Base-by-base conservation (phyloP, 768 basidiomycete genomes). In the Naganishia vishniacii region DNA sequence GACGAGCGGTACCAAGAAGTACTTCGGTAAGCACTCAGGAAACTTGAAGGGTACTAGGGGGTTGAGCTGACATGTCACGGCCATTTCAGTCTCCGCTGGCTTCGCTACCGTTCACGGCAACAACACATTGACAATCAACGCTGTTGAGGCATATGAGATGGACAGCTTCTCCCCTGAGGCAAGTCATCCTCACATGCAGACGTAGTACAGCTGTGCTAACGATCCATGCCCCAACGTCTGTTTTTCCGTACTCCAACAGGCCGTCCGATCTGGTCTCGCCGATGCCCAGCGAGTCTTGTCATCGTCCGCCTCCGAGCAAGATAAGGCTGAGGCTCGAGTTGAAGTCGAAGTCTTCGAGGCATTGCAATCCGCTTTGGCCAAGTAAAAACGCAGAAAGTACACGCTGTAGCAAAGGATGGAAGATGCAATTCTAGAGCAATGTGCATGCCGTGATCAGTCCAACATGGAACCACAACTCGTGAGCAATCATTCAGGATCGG, bases 101-200 rank as follows among this genome's bases (percentile, higher is more conserved):
- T 97, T 99, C 77, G 93, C 95, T 59, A 97, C 89, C 65, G 89
- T 99, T 42, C 95, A 99, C 79, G 91, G 91, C 37, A 91, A 93
- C 80, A 99, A 97, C 83, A 86, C 84, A 69, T 81, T 98, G 66
- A 98, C 95, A 42, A 88, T 99, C 77, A 99, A 98, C 80, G 91
- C 88, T 64, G 86, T 99, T 48, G 95, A 99, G 82, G 95, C 89
- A 65, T 93, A 92, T 63, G 86, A 91, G 23, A 81, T 98, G 41
- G 91, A 93, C 62, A 82, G 85, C 42, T 94, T 97, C 81, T 94
- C 93, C 0, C 71, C 82, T 23, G 95, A 97, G 83, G 94, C 94
- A 68, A 62, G 53, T 56, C 20, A 83, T 75, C 41, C 26, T 28
- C 23, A 49, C 44, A 9, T 34, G 18, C 66, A 59, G 18, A 20